Evolutionary conservation across 2,329 filamentous ascomycete species (phyloP).

Genomic region (Colletotrichum liaoningense): DNA sequence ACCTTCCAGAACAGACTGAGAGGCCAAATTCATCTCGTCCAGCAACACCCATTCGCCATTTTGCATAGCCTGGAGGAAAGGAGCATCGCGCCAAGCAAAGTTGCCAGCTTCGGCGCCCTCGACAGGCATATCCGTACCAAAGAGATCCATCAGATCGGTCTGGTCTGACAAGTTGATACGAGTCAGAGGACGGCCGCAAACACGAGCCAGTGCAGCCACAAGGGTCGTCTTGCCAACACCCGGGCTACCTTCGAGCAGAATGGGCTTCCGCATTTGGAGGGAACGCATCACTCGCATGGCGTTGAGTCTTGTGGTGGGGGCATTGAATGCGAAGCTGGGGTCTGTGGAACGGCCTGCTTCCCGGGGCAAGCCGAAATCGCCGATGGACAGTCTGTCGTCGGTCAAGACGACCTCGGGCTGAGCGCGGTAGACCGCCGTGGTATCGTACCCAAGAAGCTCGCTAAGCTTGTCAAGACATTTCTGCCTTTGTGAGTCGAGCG

Average conservation of each 20-base stretch:
- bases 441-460: slow-evolving; percentile 72
- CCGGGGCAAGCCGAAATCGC: slow-evolving; percentile 77
- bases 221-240: slow-evolving; percentile 98
- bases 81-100: slow-evolving; percentile 95
- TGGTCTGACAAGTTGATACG: slow-evolving; percentile 98
- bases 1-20: slow-evolving; percentile 95
- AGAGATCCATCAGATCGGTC: slow-evolving; percentile 96
- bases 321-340: slow-evolving; percentile 81
- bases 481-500: slow-evolving; percentile 77
- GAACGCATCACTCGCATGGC: slow-evolving; percentile 92
- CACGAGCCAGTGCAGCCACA: slow-evolving; percentile 83
- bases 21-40: slow-evolving; percentile 99
- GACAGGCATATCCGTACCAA: slow-evolving; percentile 94
- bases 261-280: slow-evolving; percentile 88
- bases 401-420: slow-evolving; percentile 69
- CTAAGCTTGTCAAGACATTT: slow-evolving; percentile 80
- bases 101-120: slow-evolving; percentile 92
- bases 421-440: slow-evolving; percentile 73
- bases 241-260: slow-evolving; percentile 95
- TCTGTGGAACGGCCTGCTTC: slow-evolving; percentile 60
- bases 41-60: slow-evolving; percentile 95
- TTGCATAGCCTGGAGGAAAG: slow-evolving; percentile 97
- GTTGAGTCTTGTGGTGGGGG: slow-evolving; percentile 90
- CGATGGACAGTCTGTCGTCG: slow-evolving; percentile 70
- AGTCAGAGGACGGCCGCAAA: slow-evolving; percentile 84